These are phyloP conservation scores for Fraxinus ornus DNA, from an alignment of 305 asterid species.

Conservation along the genomic window DNA sequence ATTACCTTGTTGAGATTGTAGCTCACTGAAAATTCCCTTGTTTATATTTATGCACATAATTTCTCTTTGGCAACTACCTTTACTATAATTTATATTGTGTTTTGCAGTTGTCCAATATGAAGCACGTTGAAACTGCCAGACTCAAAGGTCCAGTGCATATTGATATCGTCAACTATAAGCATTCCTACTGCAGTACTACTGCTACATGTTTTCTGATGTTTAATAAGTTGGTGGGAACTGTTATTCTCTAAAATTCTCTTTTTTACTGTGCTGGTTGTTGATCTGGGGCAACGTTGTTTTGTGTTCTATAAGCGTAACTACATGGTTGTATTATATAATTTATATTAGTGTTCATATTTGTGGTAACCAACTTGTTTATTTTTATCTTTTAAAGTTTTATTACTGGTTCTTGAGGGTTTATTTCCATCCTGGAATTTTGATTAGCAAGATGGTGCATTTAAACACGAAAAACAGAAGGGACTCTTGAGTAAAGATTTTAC, in stretches of 20 bases:
- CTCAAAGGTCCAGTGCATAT: not conserved
- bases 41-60: not conserved
- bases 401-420: not conserved
- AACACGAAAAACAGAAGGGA: not conserved
- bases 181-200: not conserved
- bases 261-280: not conserved
- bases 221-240: not conserved
- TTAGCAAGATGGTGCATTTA: not conserved
- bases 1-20: not conserved
- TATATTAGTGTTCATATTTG: not conserved
- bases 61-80: conserved; percentile 3
- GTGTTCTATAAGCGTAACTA: not conserved
- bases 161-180: not conserved
- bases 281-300: not conserved
- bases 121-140: conserved; percentile 43
- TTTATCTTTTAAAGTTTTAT: not conserved
- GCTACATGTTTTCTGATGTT: conserved; percentile 1
- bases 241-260: not conserved
- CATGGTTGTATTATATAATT: not conserved
- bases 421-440: not conserved
- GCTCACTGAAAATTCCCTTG: not conserved
- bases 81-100: conserved; percentile 3
- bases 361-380: not conserved
- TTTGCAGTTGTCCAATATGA: conserved; percentile 65
- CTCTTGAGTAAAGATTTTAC: not conserved